Conservation (phyloP, 2,329 filamentous ascomycete genomes). For the Xylaria sp. region DNA sequence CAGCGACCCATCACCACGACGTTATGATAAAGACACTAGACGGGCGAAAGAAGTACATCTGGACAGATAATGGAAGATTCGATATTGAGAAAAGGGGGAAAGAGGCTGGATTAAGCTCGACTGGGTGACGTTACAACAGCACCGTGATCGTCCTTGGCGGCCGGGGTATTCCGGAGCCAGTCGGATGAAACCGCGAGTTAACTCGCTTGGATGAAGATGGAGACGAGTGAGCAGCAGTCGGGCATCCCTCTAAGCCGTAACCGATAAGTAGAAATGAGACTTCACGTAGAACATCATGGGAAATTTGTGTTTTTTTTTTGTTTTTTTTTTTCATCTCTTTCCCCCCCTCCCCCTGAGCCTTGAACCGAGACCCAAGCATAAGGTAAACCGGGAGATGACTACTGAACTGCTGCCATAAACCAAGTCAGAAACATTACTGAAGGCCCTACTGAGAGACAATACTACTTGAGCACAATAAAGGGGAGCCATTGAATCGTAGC, state of each 20-base stretch:
- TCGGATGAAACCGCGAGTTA: background rate
- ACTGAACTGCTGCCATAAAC: too few relatives aligned
- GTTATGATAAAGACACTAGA: background rate
- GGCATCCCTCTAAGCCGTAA: background rate
- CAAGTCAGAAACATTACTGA: too few relatives aligned
- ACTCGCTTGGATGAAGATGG: background rate
- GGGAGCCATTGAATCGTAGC: background rate
- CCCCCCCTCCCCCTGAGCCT: too few relatives aligned
- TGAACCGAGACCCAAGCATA: too few relatives aligned
- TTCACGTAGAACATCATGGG: background rate
- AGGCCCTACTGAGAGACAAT: too few relatives aligned
- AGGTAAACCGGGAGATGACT: too few relatives aligned
- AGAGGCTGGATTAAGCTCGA: background rate
- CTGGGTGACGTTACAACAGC: background rate
- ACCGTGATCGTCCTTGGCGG: constrained; percentile 2
- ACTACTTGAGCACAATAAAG: background rate
- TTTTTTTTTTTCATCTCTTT: too few relatives aligned
- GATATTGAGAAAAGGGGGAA: background rate
- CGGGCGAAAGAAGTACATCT: background rate
- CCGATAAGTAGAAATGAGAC: background rate
- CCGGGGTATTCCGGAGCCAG: background rate
- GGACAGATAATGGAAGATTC: background rate
- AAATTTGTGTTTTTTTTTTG: too few relatives aligned
- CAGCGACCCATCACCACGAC: background rate
- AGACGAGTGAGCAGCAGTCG: background rate